Percentiles rank a stretch among this genome's conserved stretches.
Evolutionary conservation across 164 flowering plant genomes (phyloP).

Genomic region (Cinnamomum chago): DNA sequence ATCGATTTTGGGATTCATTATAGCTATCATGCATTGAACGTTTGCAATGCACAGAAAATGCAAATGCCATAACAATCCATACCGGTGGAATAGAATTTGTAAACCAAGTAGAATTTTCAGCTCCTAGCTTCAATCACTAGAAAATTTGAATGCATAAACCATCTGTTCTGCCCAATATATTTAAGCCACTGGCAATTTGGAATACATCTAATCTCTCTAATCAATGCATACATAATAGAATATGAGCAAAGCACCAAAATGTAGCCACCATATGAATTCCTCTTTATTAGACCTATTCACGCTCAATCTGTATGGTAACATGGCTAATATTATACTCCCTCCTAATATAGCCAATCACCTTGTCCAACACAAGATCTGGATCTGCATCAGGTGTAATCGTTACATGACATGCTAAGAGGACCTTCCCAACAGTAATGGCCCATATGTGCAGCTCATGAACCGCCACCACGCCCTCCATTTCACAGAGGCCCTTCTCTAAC

Average conservation of each 20-base stretch:
- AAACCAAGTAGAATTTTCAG: too few species aligned
- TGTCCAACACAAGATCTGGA: slow-evolving; percentile 65
- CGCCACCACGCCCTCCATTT: slow-evolving; percentile 81
- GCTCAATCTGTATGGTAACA: slow-evolving; percentile 88
- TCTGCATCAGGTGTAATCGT: slow-evolving; percentile 62
- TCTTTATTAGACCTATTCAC: slow-evolving; percentile 18
- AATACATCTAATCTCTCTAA: not conserved
- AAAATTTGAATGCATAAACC: not conserved
- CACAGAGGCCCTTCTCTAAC: slow-evolving; percentile 76
- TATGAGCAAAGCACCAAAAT: not conserved
- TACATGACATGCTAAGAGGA: slow-evolving; percentile 82
- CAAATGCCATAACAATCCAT: too few species aligned
- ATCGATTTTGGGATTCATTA: too few species aligned
- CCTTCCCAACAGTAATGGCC: slow-evolving; percentile 91
- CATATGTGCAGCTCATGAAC: slow-evolving; percentile 85
- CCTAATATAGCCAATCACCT: slow-evolving; percentile 62
- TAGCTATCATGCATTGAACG: too few species aligned
- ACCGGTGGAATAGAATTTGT: too few species aligned
- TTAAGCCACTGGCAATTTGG: not conserved
- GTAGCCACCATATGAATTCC: not conserved
- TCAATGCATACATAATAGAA: not conserved
- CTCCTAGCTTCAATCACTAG: too few species aligned
- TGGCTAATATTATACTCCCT: slow-evolving; percentile 82
- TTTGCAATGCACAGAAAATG: too few species aligned
- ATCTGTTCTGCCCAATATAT: not conserved